Percentiles rank a stretch among this genome's conserved stretches.
Evolutionary conservation across 1,284 basidiomycete genomes (phyloP).

Genomic region (Boletus mariae): DNA sequence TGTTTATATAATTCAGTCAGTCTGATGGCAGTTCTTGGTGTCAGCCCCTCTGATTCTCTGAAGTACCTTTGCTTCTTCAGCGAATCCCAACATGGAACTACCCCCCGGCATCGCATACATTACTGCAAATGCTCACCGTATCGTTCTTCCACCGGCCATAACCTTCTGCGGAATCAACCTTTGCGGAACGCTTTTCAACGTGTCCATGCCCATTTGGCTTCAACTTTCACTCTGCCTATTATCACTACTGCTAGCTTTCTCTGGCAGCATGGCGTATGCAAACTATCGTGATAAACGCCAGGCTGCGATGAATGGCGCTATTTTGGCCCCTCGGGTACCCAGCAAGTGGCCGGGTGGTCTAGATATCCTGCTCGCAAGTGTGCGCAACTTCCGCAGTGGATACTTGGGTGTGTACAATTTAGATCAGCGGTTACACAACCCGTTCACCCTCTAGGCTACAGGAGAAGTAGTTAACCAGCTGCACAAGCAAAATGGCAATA

Average conservation of each 20-base stretch:
- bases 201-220: conserved; percentile 17
- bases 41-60: neutral
- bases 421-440: neutral
- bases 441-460: conserved; percentile 12
- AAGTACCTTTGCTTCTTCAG: neutral
- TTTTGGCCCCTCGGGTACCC: conserved; percentile 29
- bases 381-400: conserved; percentile 26
- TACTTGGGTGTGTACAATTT: conserved; percentile 33
- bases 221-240: conserved; percentile 16
- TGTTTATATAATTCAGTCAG: neutral
- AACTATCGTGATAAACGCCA: conserved; percentile 26
- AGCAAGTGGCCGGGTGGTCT: conserved; percentile 35
- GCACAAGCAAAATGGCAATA: conserved; percentile 27
- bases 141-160: conserved; percentile 19
- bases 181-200: conserved; percentile 1
- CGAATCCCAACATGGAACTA: conserved; percentile 14
- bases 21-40: neutral
- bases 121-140: conserved; percentile 16
- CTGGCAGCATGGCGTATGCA: conserved; percentile 16
- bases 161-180: conserved; percentile 14
- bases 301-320: conserved; percentile 34
- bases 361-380: conserved; percentile 23
- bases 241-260: conserved; percentile 29
- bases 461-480: conserved; percentile 27
- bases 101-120: conserved; percentile 31